A percentile compares a stretch with the other conserved stretches of the same genome.
Evolutionary conservation across 495 filamentous ascomycete genomes (phyloP).

Genomic region (Emericellopsis terricola): DNA sequence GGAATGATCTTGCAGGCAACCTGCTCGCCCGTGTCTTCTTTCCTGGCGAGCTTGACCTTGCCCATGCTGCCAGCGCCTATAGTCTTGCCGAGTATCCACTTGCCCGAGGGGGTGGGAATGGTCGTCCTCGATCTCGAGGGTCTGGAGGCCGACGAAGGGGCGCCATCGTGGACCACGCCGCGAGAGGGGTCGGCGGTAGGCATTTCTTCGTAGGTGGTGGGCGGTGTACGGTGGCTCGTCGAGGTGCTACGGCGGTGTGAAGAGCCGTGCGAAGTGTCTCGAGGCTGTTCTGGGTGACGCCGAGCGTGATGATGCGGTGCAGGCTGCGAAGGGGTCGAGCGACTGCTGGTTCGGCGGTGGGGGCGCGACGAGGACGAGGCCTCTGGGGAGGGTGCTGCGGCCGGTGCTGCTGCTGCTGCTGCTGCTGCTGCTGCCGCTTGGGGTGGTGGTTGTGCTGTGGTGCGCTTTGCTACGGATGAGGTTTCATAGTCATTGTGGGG

Average conservation of each 20-base stretch:
- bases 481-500: conserved; percentile 24
- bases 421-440: conserved; percentile 24
- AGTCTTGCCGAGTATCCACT: conserved; percentile 91
- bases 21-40: conserved; percentile 65
- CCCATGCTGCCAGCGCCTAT: conserved; percentile 97
- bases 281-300: too few relatives aligned
- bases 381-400: conserved; percentile 4
- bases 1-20: conserved; percentile 97
- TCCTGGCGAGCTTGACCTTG: conserved; percentile 78
- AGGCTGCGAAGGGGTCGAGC: conserved; percentile 3
- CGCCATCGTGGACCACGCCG: conserved; percentile 22
- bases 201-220: conserved; percentile 38
- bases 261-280: too few relatives aligned
- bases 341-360: background rate
- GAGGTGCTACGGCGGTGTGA: too few relatives aligned
- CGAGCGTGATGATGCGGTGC: conserved; percentile 6
- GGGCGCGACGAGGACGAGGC: background rate
- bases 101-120: conserved; percentile 64
- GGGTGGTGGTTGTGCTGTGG: conserved; percentile 18
- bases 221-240: conserved; percentile 5
- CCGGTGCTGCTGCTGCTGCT: conserved; percentile 18
- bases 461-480: conserved; percentile 18
- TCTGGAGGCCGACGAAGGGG: conserved; percentile 21
- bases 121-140: conserved; percentile 55
- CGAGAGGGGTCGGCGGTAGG: conserved; percentile 27